These are phyloP conservation scores for Pichia sp. DNA, from an alignment of 1,139 yeast species.

Conservation along the genomic window DNA sequence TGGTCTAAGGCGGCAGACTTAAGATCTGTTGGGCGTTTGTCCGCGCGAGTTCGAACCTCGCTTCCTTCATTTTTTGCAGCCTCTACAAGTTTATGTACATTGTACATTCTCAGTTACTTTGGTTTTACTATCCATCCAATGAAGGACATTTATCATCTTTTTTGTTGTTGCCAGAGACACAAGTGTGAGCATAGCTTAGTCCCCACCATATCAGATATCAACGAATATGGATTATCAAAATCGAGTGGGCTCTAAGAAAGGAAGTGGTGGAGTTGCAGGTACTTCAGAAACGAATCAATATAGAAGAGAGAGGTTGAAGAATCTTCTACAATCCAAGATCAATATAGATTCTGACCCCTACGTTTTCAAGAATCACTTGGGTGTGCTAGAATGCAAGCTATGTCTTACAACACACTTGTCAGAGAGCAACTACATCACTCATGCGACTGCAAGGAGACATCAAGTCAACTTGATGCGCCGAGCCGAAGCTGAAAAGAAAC, in stretches of 20 bases:
- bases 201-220: no score
- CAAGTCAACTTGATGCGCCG: conserved; percentile 60
- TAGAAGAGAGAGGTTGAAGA: conserved; percentile 55
- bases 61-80: conserved; percentile 6
- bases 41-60: conserved; percentile 42
- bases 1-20: conserved; percentile 33
- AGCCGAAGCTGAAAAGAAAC: conserved; percentile 37
- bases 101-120: no score
- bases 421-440: conserved; percentile 73
- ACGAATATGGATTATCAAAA: conserved; percentile 52
- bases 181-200: no score
- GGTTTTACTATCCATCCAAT: no score
- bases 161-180: no score
- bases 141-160: no score
- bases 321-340: conserved; percentile 54
- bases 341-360: conserved; percentile 74
- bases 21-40: conserved; percentile 35
- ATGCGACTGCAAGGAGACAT: conserved; percentile 75
- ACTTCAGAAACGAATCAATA: conserved; percentile 59
- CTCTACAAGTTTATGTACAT: no score
- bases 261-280: conserved; percentile 72
- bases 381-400: conserved; percentile 66
- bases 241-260: conserved; percentile 51
- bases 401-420: conserved; percentile 71
- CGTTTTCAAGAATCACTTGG: conserved; percentile 65